A percentile compares a stretch with the other conserved stretches of the same genome.
These are phyloP conservation scores for Pinus tabuliformis DNA, from an alignment of 75 land plant species.

Conservation along the genomic window DNA sequence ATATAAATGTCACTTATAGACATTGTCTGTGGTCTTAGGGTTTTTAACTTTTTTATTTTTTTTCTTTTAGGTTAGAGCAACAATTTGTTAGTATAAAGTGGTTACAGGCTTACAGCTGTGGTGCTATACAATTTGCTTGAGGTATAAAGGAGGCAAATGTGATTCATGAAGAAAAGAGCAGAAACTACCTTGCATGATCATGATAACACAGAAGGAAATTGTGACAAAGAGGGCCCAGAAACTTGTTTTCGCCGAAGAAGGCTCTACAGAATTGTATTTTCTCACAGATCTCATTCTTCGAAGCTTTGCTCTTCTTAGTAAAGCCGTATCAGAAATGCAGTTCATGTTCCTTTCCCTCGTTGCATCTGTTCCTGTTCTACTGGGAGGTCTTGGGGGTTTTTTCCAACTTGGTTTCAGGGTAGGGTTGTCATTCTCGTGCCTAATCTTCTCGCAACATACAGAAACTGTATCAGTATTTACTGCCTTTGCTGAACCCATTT, in stretches of 20 bases:
- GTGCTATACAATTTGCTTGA: neutral
- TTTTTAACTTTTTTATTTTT: too few relatives aligned
- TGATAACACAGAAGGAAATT: slow-evolving; percentile 2
- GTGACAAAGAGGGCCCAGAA: slow-evolving; percentile 4
- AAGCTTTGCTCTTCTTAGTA: neutral
- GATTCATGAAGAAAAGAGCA: neutral
- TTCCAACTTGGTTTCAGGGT: slow-evolving; percentile 5
- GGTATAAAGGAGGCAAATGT: neutral
- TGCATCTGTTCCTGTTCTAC: neutral
- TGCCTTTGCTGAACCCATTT: neutral
- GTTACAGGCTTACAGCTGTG: neutral
- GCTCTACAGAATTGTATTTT: neutral
- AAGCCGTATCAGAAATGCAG: neutral
- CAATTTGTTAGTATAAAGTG: too few relatives aligned
- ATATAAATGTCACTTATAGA: too few relatives aligned
- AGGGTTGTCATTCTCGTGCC: neutral
- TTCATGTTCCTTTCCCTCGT: slow-evolving; percentile 6
- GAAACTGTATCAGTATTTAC: neutral
- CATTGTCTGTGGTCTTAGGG: too few relatives aligned
- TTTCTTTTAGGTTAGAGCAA: too few relatives aligned
- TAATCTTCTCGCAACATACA: neutral
- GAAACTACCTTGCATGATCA: slow-evolving; percentile 9
- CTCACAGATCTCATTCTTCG: neutral
- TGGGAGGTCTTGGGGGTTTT: slow-evolving; percentile 4
- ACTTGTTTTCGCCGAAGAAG: slow-evolving; percentile 1